phyloP scores from a whole-genome alignment of 2,329 filamentous ascomycete species.

The Chrysoporthe cubensis region DNA sequence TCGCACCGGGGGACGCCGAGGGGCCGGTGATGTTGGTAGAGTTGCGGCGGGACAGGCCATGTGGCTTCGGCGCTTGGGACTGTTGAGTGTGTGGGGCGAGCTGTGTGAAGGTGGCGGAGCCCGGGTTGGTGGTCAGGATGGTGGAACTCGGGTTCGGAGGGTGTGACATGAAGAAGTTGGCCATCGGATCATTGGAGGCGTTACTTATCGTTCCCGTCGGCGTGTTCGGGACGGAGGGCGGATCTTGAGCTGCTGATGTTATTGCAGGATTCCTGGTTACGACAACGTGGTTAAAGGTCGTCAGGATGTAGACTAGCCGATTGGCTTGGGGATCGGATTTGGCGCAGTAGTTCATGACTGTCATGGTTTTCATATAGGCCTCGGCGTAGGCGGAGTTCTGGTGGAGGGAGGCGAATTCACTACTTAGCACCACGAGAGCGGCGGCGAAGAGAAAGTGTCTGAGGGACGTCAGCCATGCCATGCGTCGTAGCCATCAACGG shows the following conservation, averaged over 20 bases:
- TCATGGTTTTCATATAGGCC: constrained; percentile 46
- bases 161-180: constrained; percentile 27
- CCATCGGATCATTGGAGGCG: constrained; percentile 24
- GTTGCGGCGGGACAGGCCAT: constrained; percentile 10
- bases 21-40: constrained; percentile 14
- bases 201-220: constrained; percentile 17
- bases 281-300: constrained; percentile 44
- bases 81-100: constrained; percentile 1
- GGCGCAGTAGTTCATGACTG: constrained; percentile 54
- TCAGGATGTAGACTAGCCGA: constrained; percentile 54
- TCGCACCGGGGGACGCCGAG: constrained; percentile 14
- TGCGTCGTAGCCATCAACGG: neutral
- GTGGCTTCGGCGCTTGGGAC: neutral
- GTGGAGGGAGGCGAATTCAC: constrained; percentile 58
- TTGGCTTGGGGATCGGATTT: constrained; percentile 52
- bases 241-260: constrained; percentile 10
- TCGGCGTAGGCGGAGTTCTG: constrained; percentile 45
- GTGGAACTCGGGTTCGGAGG: constrained; percentile 1
- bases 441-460: constrained; percentile 63
- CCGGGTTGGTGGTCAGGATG: constrained; percentile 11
- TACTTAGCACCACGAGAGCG: constrained; percentile 57
- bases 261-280: constrained; percentile 16
- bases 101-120: constrained; percentile 2
- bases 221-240: constrained; percentile 23
- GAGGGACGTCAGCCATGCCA: constrained; percentile 23